These are phyloP conservation scores for Talaromyces sp. DNA, from an alignment of 2,329 filamentous ascomycete genomes.

Conservation along the genomic window DNA sequence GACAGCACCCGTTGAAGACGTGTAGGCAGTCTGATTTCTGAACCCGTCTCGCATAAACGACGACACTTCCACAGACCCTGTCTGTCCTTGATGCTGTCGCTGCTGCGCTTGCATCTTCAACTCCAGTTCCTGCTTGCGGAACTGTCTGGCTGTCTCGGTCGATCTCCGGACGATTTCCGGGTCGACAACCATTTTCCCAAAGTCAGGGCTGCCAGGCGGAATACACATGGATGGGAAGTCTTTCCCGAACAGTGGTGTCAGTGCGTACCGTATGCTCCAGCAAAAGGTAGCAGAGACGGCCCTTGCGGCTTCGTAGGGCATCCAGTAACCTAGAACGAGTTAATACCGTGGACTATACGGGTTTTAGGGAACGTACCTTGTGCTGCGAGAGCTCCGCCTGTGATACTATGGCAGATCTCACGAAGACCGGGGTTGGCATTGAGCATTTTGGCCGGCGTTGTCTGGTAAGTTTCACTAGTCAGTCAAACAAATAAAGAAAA, in stretches of 20 bases:
- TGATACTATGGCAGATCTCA: conserved; percentile 91
- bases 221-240: conserved; percentile 72
- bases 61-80: not conserved
- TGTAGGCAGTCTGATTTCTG: not conserved
- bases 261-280: conserved; percentile 71
- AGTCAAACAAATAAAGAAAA: not conserved
- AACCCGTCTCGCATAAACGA: not conserved
- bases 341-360: not conserved
- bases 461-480: conserved; percentile 50
- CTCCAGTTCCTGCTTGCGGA: conserved; percentile 26
- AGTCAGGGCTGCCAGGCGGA: conserved; percentile 55
- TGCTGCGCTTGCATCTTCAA: not conserved
- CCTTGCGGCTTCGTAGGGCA: conserved; percentile 81
- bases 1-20: not conserved
- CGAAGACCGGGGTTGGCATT: conserved; percentile 73
- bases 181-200: conserved; percentile 63
- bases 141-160: conserved; percentile 31
- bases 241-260: conserved; percentile 86
- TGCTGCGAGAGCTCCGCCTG: conserved; percentile 80
- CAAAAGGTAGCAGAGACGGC: conserved; percentile 90
- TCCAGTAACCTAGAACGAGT: conserved; percentile 79
- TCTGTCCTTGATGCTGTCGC: not conserved
- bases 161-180: conserved; percentile 51
- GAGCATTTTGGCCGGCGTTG: conserved; percentile 78
- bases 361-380: conserved; percentile 58